Base-by-base conservation (phyloP, 768 basidiomycete genomes). In the Trametopsis cervina region DNA sequence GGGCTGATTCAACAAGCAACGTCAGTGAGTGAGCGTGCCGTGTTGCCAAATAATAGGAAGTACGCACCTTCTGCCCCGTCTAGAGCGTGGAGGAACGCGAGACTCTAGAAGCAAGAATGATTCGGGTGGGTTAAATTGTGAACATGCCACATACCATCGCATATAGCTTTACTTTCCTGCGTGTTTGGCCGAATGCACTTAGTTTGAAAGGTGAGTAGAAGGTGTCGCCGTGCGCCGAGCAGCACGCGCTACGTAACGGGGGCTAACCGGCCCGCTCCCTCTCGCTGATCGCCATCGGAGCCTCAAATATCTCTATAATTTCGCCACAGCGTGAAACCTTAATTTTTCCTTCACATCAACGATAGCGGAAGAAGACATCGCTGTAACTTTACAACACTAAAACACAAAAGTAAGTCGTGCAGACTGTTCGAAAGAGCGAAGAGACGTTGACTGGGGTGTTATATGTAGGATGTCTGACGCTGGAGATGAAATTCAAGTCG, bases 311-410 rank as follows among this genome's bases (percentile, higher is more conserved):
- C n/a, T 23, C 46, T 47, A 57, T 57, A 63, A 65, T 65, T 66
- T 59, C 64, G 49, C 47, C 40, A 36, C 11, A 10, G 13, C 42
- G 44, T 24, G 36, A 54, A 65, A 83, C 79, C 74, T 71, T 70
- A 73, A 75, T 69, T 74, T 71, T 75, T 74, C 69, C 68, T 63
- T 77, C 66, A 78, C 87, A 89, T 91, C 87, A 81, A 91, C 89
- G 88, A 91, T 69, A 85, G 89, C 87, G 88, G 83, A 91, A 77
- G 89, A 90, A 80, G 88, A 89, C 87, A 85, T 83, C 80, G 60
- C 44, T 44, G 54, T 60, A 47, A 45, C 49, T 42, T 50, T 38
- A 18, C 17, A 50, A 53, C 46, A 27, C 36, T 44, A 25, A 43
- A 52, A 53, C 55, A 44, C 23, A 61, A 60, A 65, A 63, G 59